Evolutionary conservation across 2,329 filamentous ascomycete genomes (phyloP).

Genomic region (Fusarium siculi): DNA sequence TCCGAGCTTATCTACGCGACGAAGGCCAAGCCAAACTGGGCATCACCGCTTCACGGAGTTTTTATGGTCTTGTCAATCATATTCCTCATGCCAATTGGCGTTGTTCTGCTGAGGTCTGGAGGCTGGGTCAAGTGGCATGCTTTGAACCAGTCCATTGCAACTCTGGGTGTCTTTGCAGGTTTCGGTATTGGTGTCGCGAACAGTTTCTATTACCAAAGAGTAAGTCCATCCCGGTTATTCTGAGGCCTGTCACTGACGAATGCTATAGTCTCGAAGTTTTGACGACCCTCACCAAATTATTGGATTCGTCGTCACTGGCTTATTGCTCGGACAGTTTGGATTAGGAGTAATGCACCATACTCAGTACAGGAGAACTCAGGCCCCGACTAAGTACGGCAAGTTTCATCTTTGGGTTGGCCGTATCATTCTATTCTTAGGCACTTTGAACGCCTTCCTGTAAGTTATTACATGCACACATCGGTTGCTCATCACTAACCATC

Average conservation of each 20-base stretch:
- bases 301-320: slow-evolving; percentile 63
- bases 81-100: slow-evolving; percentile 65
- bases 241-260: slow-evolving; percentile 11
- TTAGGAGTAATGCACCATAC: slow-evolving; percentile 67
- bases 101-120: slow-evolving; percentile 63
- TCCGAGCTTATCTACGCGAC: slow-evolving; percentile 47
- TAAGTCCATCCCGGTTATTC: slow-evolving; percentile 47
- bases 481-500: neutral
- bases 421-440: slow-evolving; percentile 61
- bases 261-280: slow-evolving; percentile 61
- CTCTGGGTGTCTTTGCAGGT: slow-evolving; percentile 61
- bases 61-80: slow-evolving; percentile 68
- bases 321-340: slow-evolving; percentile 63
- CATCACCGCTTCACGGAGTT: slow-evolving; percentile 57
- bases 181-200: slow-evolving; percentile 63
- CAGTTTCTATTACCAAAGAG: slow-evolving; percentile 65
- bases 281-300: slow-evolving; percentile 67
- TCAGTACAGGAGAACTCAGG: slow-evolving; percentile 60
- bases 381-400: slow-evolving; percentile 61
- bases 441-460: slow-evolving; percentile 67
- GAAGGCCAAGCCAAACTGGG: slow-evolving; percentile 50
- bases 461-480: slow-evolving; percentile 35
- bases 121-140: slow-evolving; percentile 66
- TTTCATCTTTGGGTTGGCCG: slow-evolving; percentile 69
- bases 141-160: slow-evolving; percentile 61